Evolutionary conservation across 805 yeast genomes (phyloP), one percentile per base, ranked within the genome.

Genomic region (Wickerhamomyces hampshirensis): DNA sequence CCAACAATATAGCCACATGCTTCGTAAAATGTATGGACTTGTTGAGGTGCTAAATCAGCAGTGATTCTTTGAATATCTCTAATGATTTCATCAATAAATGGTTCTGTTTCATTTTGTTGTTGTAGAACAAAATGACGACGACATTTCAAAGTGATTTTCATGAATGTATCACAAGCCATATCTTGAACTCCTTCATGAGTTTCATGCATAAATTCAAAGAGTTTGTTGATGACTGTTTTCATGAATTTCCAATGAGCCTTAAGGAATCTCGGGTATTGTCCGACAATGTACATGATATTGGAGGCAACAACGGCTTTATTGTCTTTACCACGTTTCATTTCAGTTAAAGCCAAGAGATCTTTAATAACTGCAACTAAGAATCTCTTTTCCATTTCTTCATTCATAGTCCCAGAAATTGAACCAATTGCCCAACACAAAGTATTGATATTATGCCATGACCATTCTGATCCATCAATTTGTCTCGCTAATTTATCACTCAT

Each of bases 111-210:
- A 45, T 80, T 82, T 15, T 77, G 74, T 63, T 91, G 97, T 48
- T 76, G 81, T 33, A 84, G 82, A 28, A 91, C 95, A 62, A 93
- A 93, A 62, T 91, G 97, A 48, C 89, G 80, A 63, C 88, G 89
- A 73, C 98, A 93, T 65, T 93, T 93, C 49, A 77, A 81, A 16
- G 96, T 86, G 60, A 93, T 93, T 62, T 93, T 93, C 58, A 91
- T 91, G 58, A 93, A 93, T 1, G 99, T 93, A 62, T 93, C 99
- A 69, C 98, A 93, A 7, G 99, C 98, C 98, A 93, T 93, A 63
- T 93, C 98, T 66, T 93, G 98, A 43, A 93, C 98, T 68, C 98
- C 98, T 63, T 91, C 99, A 63, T 93, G 99, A n/a, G 97, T 88
- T 71, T 93, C 99, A 67, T 93, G 98, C 99, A 93, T 93, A 56